Conservation (phyloP, 2,329 filamentous ascomycete species). For the Hymenoscyphus fraxineus region DNA sequence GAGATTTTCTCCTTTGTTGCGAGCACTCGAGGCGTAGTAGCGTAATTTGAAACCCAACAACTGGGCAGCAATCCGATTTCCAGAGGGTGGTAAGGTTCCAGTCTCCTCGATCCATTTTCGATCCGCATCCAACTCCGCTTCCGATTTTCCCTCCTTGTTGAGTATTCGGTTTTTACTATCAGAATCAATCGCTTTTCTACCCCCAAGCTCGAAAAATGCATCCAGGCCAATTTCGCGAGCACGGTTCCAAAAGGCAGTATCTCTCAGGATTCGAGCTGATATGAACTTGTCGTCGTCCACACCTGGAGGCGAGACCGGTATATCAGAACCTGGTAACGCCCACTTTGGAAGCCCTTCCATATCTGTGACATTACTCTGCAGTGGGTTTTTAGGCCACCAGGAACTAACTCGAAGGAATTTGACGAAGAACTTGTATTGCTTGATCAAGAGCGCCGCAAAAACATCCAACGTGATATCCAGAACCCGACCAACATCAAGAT, state of each 20-base stretch:
- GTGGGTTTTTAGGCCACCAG: slow-evolving; percentile 81
- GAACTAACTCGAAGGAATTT: slow-evolving; percentile 88
- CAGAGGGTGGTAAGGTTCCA: slow-evolving; percentile 74
- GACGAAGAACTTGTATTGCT: slow-evolving; percentile 90
- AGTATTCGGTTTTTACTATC: slow-evolving; percentile 47
- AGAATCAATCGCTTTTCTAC: slow-evolving; percentile 59
- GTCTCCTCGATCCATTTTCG: slow-evolving; percentile 77
- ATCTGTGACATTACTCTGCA: slow-evolving; percentile 41
- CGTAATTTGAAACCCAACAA: slow-evolving; percentile 94
- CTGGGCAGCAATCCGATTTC: slow-evolving; percentile 89
- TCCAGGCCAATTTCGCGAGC: slow-evolving; percentile 72
- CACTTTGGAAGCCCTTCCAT: slow-evolving; percentile 73
- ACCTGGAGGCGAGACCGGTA: slow-evolving; percentile 57
- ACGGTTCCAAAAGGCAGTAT: slow-evolving; percentile 74
- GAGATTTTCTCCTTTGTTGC: slow-evolving; percentile 70
- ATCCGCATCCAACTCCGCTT: slow-evolving; percentile 49
- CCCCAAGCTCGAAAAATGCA: slow-evolving; percentile 87
- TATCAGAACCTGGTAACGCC: slow-evolving; percentile 70
- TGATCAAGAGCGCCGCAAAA: slow-evolving; percentile 88
- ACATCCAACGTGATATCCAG: slow-evolving; percentile 94
- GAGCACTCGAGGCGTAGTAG: slow-evolving; percentile 81
- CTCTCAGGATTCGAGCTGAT: slow-evolving; percentile 59
- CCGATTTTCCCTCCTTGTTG: slow-evolving; percentile 37
- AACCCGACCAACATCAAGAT: slow-evolving; percentile 91
- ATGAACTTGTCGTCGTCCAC: slow-evolving; percentile 62